Percentiles rank a stretch among this genome's conserved stretches.
phyloP scores from a whole-genome alignment of 2,329 filamentous ascomycete genomes.

The Calonectria multiphialidica region DNA sequence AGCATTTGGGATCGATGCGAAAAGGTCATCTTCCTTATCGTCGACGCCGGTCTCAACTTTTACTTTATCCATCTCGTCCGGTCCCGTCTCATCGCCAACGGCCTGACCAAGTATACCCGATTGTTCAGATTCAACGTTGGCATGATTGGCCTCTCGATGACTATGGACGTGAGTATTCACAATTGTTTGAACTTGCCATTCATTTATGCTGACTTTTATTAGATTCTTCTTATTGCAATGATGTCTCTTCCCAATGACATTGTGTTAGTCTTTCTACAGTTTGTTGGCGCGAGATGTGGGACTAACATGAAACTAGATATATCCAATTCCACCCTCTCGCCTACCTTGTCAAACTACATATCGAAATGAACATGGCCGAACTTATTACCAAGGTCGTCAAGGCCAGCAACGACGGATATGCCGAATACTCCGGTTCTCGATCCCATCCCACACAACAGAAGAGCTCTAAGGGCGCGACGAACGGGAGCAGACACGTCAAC shows the following conservation, averaged over 20 bases:
- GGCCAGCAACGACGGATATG: slow-evolving; percentile 38
- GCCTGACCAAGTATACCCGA: slow-evolving; percentile 61
- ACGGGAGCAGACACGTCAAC: slow-evolving; percentile 21
- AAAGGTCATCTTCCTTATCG: slow-evolving; percentile 63
- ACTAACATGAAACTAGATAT: slow-evolving; percentile 38
- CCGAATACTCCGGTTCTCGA: slow-evolving; percentile 39
- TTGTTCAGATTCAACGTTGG: slow-evolving; percentile 53
- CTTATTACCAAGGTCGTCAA: slow-evolving; percentile 57
- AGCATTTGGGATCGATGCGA: slow-evolving; percentile 65
- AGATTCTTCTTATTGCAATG: slow-evolving; percentile 45
- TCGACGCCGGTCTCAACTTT: slow-evolving; percentile 63
- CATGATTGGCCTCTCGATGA: slow-evolving; percentile 47
- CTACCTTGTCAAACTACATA: slow-evolving; percentile 65
- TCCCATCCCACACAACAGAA: slow-evolving; percentile 33
- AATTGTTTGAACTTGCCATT: fast-evolving
- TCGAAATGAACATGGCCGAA: slow-evolving; percentile 66
- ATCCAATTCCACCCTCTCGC: slow-evolving; percentile 65
- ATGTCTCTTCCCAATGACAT: slow-evolving; percentile 47
- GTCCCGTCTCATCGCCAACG: slow-evolving; percentile 58
- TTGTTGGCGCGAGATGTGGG: not conserved
- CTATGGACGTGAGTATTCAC: slow-evolving; percentile 40
- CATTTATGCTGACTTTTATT: not conserved
- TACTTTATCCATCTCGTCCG: slow-evolving; percentile 64
- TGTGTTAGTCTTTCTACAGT: slow-evolving; percentile 40
- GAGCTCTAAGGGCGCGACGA: slow-evolving; percentile 16